Percentiles rank a stretch among this genome's conserved stretches.
These are phyloP conservation scores for Agroathelia rolfsii DNA, from an alignment of 1,284 basidiomycete species.

Conservation along the genomic window DNA sequence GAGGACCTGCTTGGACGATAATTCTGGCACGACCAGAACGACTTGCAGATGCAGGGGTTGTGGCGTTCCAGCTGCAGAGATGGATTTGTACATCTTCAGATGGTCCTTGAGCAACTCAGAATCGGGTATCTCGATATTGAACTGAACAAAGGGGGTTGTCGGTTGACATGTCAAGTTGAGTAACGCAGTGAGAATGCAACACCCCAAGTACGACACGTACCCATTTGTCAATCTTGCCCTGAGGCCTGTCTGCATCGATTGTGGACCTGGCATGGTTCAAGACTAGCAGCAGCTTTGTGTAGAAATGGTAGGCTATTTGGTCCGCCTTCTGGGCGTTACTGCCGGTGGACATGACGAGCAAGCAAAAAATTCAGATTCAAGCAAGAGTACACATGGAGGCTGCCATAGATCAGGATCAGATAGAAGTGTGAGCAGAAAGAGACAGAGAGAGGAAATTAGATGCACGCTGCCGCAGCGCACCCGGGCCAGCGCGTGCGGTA, in stretches of 20 bases:
- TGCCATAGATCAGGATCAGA: too few species aligned
- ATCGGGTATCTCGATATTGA: slow-evolving; percentile 70
- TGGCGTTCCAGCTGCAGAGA: slow-evolving; percentile 33
- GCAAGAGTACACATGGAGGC: too few species aligned
- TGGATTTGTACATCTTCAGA: slow-evolving; percentile 47
- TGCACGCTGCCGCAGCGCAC: too few species aligned
- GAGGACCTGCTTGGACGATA: slow-evolving; percentile 58
- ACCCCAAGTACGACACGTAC: slow-evolving; percentile 29
- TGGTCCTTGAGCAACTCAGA: slow-evolving; percentile 56
- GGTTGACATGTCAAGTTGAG: too few species aligned
- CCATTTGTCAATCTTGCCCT: slow-evolving; percentile 65
- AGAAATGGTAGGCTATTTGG: slow-evolving; percentile 74
- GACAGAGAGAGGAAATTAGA: too few species aligned
- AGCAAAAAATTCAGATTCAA: not conserved
- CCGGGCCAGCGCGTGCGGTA: too few species aligned
- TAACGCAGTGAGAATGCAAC: slow-evolving; percentile 4
- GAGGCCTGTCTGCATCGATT: slow-evolving; percentile 27
- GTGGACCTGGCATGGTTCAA: slow-evolving; percentile 61
- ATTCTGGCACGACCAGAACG: slow-evolving; percentile 56
- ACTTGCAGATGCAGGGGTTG: slow-evolving; percentile 55
- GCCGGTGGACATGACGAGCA: slow-evolving; percentile 22
- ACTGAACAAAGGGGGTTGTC: slow-evolving; percentile 31
- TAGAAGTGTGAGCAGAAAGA: too few species aligned
- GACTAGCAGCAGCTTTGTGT: slow-evolving; percentile 66
- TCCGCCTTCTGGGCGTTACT: slow-evolving; percentile 65